Base-by-base conservation (phyloP, 495 filamentous ascomycete species). In the Clavariopsis aquatica region DNA sequence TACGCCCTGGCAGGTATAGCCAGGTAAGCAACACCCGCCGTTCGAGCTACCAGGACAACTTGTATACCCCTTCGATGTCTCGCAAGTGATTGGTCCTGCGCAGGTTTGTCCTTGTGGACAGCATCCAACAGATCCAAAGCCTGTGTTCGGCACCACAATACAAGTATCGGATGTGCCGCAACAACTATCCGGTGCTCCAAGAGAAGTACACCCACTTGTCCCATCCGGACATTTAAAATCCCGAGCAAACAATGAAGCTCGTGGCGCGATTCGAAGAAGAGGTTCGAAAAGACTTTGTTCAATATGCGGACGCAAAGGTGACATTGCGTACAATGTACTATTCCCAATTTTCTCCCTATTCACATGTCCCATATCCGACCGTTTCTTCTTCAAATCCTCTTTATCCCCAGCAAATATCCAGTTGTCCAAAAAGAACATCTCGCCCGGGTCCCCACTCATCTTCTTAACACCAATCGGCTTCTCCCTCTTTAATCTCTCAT, bases 21-120 rank as follows among this genome's bases (percentile, higher is more conserved):
- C 89, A 0, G 88, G 81, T 49, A 95, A 87, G 73, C 93, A 98
- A 69, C 93, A 98, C 0, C 93, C 93, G 0, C 92, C 92, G 3
- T 92, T 93, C 17, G 87, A 66, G 29, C 79, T 82, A 19, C 81
- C 78, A 1, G 86, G 79, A 71, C 94, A 98, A 23, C 81, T 79
- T 13, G 83, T 82, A 73, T 91, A 88, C 15, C 85, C 87, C 22
- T 61, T 65, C 5, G 24, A 61, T 0, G 72, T 73, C 53, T 78
- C 76, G 69, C 93, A 98, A 2, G 71, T 72, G 43, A 96, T 83
- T 7, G 77, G 75, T 7, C 87, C 85, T 4, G 81, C 78, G 74
- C 94, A 98, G 5, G 71, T 83, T 68, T 83, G 73, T 2, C 92
- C 92, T 28, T 74, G 73, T 17, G 88, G 88, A 79, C 93, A 98